These are phyloP conservation scores for Pseudotulostoma volvatum DNA, from an alignment of 495 filamentous ascomycete genomes.

Conservation along the genomic window DNA sequence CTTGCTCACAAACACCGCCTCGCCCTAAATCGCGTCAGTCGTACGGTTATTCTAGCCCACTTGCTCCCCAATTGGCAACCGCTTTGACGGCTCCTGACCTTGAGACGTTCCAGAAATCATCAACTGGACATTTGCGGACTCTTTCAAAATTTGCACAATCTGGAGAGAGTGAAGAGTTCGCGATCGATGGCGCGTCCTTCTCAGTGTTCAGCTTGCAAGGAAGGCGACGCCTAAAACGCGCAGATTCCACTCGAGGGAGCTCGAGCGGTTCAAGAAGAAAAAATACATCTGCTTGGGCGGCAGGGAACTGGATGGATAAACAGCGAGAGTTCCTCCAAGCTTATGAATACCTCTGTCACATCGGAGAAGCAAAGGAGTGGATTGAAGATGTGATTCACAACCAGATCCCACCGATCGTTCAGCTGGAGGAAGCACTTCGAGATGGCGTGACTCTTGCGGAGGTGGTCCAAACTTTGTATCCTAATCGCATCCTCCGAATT, in stretches of 20 bases:
- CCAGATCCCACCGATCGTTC: slow-evolving; percentile 84
- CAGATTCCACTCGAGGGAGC: slow-evolving; percentile 38
- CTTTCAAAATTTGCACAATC: slow-evolving; percentile 73
- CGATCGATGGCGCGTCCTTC: slow-evolving; percentile 52
- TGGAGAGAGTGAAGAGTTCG: slow-evolving; percentile 59
- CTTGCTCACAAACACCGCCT: slow-evolving; percentile 15
- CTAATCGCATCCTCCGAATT: slow-evolving; percentile 57
- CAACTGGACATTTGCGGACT: slow-evolving; percentile 75
- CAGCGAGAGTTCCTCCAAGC: slow-evolving; percentile 91
- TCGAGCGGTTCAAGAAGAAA: slow-evolving; percentile 30
- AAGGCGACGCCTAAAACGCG: slow-evolving; percentile 63
- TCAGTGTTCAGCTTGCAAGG: slow-evolving; percentile 82
- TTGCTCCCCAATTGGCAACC: slow-evolving; percentile 23
- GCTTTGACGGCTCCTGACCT: slow-evolving; percentile 53
- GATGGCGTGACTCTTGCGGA: slow-evolving; percentile 93
- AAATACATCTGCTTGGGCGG: slow-evolving; percentile 44
- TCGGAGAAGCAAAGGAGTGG: slow-evolving; percentile 99
- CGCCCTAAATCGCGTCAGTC: slow-evolving; percentile 21
- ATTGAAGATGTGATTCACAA: slow-evolving; percentile 88
- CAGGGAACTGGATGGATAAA: slow-evolving; percentile 96
- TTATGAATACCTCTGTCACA: slow-evolving; percentile 98
- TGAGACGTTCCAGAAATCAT: slow-evolving; percentile 60
- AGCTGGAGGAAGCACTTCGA: slow-evolving; percentile 82
- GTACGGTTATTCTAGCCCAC: slow-evolving; percentile 28
- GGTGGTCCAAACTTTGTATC: slow-evolving; percentile 80